Base-by-base conservation (phyloP, 345 rosid genomes). In the Schrenkiella parvula region DNA sequence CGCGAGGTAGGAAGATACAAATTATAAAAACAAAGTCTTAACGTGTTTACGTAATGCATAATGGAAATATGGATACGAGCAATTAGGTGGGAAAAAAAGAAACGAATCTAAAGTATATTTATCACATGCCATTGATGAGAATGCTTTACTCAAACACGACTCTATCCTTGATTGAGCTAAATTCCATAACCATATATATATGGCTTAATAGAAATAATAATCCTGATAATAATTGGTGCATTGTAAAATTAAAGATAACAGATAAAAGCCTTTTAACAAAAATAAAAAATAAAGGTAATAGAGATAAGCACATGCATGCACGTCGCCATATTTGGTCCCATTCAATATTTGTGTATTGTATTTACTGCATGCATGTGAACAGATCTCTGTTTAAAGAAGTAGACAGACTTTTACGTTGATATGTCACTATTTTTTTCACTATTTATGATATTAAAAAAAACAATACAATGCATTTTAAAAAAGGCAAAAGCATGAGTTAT, bases 381-480 rank as follows among this genome's bases (percentile, higher is more conserved):
- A 57, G 0, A 48, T 48, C 46, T 31, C 21, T 58, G 78, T 58
- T 38, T 65, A 73, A 26, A 65, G 52, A 73, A 73, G 66, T 47
- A 66, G 68, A 50, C 46, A 53, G 19, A 51, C 69, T 52, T 66
- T 52, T 18, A 53, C 17, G 51, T 50, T 51, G 74, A 68, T 18
- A 35, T 68, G 70, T 75, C 74, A 68, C 70, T 68, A 55, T 62
- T 68, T 17, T 52, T 75, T 60, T 75, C 78, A 32, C 64, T 17
- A 29, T 50, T 31, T 74, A 39, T n/a, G n/a, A n/a, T n/a, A n/a
- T n/a, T n/a, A n/a, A n/a, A n/a, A n/a, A n/a, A n/a, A n/a, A n/a
- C n/a, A n/a, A n/a, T n/a, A 61, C 69, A 61, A 34, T 75, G 69
- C 50, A 74, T 67, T 41, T 74, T 18, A 13, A 17, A 74, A 74